Evolutionary conservation across 805 yeast species (phyloP).

Genomic region (Isabelozyma gotoi): DNA sequence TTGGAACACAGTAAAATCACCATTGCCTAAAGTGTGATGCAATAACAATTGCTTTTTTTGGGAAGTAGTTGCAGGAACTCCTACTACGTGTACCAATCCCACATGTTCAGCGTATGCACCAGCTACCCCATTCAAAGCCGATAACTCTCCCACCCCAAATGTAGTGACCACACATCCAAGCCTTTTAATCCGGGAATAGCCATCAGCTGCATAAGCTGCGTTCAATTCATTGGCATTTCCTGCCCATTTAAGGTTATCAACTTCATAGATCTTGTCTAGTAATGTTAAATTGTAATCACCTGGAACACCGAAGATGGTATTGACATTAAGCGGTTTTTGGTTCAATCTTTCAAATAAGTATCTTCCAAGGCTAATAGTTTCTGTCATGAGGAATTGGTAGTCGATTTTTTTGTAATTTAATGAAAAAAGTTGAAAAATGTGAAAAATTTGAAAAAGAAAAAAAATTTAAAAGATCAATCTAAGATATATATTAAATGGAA

Average conservation of each 20-base stretch:
- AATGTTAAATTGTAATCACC: constrained; percentile 35
- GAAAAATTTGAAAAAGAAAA: not conserved
- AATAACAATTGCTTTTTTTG: constrained; percentile 38
- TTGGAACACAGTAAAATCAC: constrained; percentile 40
- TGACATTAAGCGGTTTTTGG: constrained; percentile 22
- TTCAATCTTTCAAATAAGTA: constrained; percentile 32
- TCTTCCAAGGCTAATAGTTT: constrained; percentile 20
- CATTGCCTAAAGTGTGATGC: constrained; percentile 45
- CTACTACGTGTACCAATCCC: constrained; percentile 33
- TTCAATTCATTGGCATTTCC: constrained; percentile 36
- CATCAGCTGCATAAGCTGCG: constrained; percentile 26
- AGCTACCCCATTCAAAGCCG: constrained; percentile 35
- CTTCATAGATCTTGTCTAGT: constrained; percentile 32
- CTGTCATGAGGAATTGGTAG: not conserved
- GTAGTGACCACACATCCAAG: constrained; percentile 31
- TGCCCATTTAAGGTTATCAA: constrained; percentile 34
- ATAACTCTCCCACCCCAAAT: constrained; percentile 36
- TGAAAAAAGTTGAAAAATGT: not conserved
- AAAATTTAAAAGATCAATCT: not conserved
- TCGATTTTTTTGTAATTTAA: too few relatives aligned
- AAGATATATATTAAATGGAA: not conserved
- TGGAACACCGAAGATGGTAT: constrained; percentile 33
- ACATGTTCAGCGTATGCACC: constrained; percentile 38
- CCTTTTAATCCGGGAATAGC: constrained; percentile 21
- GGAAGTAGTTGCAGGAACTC: constrained; percentile 31